phyloP scores from a whole-genome alignment of 805 yeast species.

The Saccharomyces paradoxus region DNA sequence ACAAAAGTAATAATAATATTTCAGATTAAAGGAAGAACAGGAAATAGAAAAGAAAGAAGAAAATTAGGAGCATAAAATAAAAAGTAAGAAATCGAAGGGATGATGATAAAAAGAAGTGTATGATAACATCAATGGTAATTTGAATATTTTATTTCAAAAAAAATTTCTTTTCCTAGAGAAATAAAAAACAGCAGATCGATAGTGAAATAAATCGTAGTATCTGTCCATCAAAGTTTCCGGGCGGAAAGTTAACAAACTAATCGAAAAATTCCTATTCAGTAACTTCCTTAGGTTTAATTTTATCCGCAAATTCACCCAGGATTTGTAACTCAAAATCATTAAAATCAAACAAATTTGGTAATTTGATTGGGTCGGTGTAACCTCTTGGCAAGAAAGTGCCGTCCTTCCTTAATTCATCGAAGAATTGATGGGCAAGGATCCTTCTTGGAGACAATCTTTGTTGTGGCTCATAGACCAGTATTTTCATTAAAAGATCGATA shows the following conservation, averaged over 20 bases:
- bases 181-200: background rate
- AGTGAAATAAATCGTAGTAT: background rate
- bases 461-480: slow-evolving; percentile 87
- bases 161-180: background rate
- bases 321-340: slow-evolving; percentile 59
- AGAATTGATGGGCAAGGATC: slow-evolving; percentile 81
- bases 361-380: slow-evolving; percentile 33
- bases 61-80: background rate
- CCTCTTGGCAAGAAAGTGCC: slow-evolving; percentile 50
- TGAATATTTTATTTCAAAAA: background rate
- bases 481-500: slow-evolving; percentile 69
- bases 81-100: background rate
- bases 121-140: background rate
- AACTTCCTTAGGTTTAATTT: slow-evolving; percentile 12
- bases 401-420: slow-evolving; percentile 69
- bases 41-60: slow-evolving; percentile 1
- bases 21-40: background rate
- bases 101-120: background rate
- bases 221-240: background rate
- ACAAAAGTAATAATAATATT: background rate
- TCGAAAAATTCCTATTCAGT: background rate
- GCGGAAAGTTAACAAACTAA: background rate
- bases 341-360: slow-evolving; percentile 57
- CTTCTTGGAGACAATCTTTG: slow-evolving; percentile 70
- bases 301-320: slow-evolving; percentile 16